Evolutionary conservation across 768 basidiomycete genomes (phyloP).

Genomic region (Agaricus blazei): DNA sequence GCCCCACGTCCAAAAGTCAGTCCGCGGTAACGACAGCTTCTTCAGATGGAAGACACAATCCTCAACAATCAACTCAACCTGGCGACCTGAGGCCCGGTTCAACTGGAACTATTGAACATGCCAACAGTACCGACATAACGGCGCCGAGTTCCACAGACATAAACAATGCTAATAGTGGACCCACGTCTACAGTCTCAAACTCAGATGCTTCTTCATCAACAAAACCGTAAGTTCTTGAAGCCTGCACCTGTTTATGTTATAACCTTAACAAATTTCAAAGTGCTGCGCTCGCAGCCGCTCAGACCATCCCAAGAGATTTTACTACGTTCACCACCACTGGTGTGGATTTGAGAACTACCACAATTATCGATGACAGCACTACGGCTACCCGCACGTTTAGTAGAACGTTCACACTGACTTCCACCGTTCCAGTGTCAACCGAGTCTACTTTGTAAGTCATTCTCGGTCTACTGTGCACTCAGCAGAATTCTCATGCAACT

Average conservation of each 20-base stretch:
- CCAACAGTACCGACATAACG: neutral
- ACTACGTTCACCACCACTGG: neutral
- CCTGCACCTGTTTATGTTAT: neutral
- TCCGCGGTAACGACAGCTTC: too few relatives aligned
- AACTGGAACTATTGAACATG: neutral
- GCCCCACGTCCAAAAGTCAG: too few relatives aligned
- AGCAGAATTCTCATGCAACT: neutral
- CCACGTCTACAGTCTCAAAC: neutral
- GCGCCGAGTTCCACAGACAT: neutral
- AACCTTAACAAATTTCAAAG: neutral
- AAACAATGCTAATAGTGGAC: neutral
- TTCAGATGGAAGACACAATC: neutral
- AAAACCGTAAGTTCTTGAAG: neutral
- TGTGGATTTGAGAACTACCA: neutral
- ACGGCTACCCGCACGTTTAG: neutral
- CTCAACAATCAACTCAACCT: neutral
- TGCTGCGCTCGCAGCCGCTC: neutral
- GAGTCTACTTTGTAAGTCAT: neutral
- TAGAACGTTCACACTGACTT: neutral
- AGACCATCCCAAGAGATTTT: neutral
- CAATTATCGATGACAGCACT: neutral
- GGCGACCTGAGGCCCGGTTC: neutral
- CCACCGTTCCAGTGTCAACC: neutral
- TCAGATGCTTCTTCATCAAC: neutral
- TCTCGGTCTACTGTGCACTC: neutral